A percentile compares a stretch with the other conserved stretches of the same genome.
These are phyloP conservation scores for Gastrolobium villosum DNA, from an alignment of 306 rosid genomes.

Conservation along the genomic window DNA sequence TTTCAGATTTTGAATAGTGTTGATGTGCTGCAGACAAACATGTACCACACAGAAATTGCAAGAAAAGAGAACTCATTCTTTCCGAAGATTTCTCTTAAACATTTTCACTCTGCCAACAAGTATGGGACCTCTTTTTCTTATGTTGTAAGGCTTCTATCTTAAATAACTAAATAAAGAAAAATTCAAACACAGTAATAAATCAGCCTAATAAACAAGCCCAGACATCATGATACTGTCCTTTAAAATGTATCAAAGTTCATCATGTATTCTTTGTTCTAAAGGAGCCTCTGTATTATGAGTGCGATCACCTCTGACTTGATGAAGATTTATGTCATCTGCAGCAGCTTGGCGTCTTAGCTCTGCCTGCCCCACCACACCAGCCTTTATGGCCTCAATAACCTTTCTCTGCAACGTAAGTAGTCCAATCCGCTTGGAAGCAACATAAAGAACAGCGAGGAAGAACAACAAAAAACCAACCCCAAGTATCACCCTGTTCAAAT, in stretches of 20 bases:
- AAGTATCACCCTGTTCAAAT: constrained; percentile 72
- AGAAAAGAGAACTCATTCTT: constrained; percentile 11
- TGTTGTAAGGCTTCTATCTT: constrained; percentile 24
- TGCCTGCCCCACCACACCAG: constrained; percentile 73
- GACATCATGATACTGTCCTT: constrained; percentile 5
- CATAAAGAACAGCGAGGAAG: constrained; percentile 83
- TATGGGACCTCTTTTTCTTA: neutral
- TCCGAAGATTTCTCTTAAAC: neutral
- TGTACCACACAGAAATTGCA: neutral
- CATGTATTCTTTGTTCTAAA: constrained; percentile 64
- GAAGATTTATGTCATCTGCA: constrained; percentile 61
- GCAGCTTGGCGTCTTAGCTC: constrained; percentile 61
- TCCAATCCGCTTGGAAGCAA: constrained; percentile 85
- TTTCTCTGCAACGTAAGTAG: constrained; percentile 71
- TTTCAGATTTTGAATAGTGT: constrained; percentile 6
- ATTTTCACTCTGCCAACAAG: neutral
- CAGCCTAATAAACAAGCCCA: neutral
- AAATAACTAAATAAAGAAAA: neutral
- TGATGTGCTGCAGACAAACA: neutral
- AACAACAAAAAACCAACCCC: constrained; percentile 76
- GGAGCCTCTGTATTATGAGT: constrained; percentile 57
- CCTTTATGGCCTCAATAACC: constrained; percentile 84
- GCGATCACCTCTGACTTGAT: constrained; percentile 52
- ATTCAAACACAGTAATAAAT: neutral
- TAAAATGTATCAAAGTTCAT: constrained; percentile 66